These are phyloP conservation scores for Melanogaster broomeanus DNA, from an alignment of 768 basidiomycete species.

Conservation along the genomic window DNA sequence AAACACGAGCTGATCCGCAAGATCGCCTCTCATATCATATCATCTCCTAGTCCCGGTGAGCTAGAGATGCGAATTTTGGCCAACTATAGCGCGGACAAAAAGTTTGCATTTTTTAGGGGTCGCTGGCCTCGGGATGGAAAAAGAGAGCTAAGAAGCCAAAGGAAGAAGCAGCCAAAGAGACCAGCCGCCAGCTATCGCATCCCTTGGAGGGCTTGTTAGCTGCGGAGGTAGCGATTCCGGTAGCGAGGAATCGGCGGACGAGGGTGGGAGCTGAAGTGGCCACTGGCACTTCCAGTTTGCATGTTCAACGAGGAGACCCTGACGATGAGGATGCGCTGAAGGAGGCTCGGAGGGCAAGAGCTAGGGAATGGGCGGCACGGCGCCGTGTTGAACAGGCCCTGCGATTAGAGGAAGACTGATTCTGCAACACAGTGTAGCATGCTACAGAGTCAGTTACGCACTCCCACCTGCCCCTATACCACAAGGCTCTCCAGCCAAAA, in stretches of 20 bases:
- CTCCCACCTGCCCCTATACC: not conserved
- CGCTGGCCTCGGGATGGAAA: constrained; percentile 59
- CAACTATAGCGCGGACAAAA: constrained; percentile 74
- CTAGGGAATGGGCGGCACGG: constrained; percentile 59
- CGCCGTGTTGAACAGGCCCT: constrained; percentile 36
- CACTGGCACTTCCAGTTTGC: not conserved
- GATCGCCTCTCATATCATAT: constrained; percentile 67
- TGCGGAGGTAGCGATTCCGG: constrained; percentile 62
- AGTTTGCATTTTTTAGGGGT: constrained; percentile 83
- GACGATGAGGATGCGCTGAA: constrained; percentile 34
- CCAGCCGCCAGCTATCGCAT: constrained; percentile 3
- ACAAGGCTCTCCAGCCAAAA: not conserved
- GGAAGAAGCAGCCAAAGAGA: constrained; percentile 25
- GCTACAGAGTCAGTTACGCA: not conserved
- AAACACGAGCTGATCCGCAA: constrained; percentile 70
- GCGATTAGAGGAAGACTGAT: constrained; percentile 6
- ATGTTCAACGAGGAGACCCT: not conserved
- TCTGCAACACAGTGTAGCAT: not conserved
- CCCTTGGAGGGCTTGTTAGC: constrained; percentile 55
- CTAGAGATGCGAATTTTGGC: constrained; percentile 89
- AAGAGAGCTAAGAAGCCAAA: constrained; percentile 41
- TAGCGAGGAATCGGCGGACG: constrained; percentile 30
- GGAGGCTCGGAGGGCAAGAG: constrained; percentile 54
- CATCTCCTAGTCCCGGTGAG: constrained; percentile 76
- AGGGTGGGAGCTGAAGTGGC: constrained; percentile 7